Conservation (phyloP, 2,329 filamentous ascomycete genomes). For the Diaporthe citriasiana region DNA sequence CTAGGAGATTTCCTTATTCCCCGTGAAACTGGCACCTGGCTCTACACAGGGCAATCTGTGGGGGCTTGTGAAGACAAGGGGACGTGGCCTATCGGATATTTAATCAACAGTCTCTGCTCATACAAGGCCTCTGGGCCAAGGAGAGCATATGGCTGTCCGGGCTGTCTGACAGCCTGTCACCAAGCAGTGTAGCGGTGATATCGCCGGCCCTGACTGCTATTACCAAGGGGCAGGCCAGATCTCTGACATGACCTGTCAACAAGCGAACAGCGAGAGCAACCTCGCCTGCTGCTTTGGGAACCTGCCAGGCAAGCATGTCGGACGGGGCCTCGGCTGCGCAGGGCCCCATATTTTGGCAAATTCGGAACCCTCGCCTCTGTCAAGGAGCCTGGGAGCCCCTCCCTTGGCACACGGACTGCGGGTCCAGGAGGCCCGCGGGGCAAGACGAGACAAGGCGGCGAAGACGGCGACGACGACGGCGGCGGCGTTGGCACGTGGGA, state of each 20-base stretch:
- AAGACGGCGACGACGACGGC: slow-evolving; percentile 1
- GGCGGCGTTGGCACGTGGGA: slow-evolving; percentile 10
- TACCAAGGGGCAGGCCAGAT: slow-evolving; percentile 20
- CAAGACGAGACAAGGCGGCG: background rate
- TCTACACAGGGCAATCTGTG: background rate
- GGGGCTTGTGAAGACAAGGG: background rate
- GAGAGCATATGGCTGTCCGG: background rate
- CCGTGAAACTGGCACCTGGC: slow-evolving; percentile 4
- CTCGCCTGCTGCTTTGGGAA: slow-evolving; percentile 17
- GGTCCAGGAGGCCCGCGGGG: background rate
- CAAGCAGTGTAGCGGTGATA: background rate
- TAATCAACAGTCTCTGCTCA: slow-evolving; percentile 3
- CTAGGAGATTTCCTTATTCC: slow-evolving; percentile 7
- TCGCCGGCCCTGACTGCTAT: slow-evolving; percentile 2
- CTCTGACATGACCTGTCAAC: slow-evolving; percentile 17
- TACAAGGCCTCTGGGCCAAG: background rate
- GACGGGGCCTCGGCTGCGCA: slow-evolving; percentile 22
- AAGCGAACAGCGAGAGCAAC: slow-evolving; percentile 2
- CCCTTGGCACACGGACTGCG: background rate
- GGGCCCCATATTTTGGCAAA: slow-evolving; percentile 11
- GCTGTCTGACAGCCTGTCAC: background rate
- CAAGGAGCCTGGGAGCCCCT: background rate
- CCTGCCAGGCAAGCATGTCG: slow-evolving; percentile 16
- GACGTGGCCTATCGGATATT: slow-evolving; percentile 6
- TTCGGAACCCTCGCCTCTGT: slow-evolving; percentile 25